A percentile compares a stretch with the other conserved stretches of the same genome.
Conservation (phyloP, 108 stramenopile genomes). For the Licmophora abbreviata region DNA sequence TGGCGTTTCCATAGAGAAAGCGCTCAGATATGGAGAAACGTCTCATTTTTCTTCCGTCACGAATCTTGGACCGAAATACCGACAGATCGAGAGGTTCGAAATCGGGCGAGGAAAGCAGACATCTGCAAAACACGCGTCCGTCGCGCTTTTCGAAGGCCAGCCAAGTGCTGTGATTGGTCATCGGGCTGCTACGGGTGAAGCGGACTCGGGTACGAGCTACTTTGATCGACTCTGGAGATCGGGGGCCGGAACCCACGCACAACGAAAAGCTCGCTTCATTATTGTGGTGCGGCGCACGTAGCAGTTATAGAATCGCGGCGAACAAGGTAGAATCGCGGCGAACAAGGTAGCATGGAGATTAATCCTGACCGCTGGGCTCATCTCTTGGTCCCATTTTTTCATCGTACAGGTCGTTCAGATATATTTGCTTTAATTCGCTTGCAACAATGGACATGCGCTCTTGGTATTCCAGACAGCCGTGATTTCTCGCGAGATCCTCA, state of each 20-base stretch:
- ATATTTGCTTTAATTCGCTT: no score
- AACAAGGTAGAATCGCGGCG: no score
- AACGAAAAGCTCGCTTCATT: conserved; percentile 44
- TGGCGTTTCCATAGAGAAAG: conserved; percentile 42
- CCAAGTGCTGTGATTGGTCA: conserved; percentile 58
- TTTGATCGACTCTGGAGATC: conserved; percentile 83
- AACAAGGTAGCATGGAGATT: no score
- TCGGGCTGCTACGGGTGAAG: conserved; percentile 3
- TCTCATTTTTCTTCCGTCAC: no score
- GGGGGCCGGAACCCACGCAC: conserved; percentile 71
- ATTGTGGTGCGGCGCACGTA: conserved; percentile 20
- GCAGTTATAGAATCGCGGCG: no score
- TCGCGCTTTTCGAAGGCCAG: conserved; percentile 54
- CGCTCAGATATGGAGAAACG: conserved; percentile 12
- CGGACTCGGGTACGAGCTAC: conserved; percentile 58
- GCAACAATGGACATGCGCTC: no score
- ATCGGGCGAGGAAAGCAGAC: conserved; percentile 1
- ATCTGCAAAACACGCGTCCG: conserved; percentile 14
- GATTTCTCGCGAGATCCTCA: no score
- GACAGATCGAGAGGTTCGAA: conserved; percentile 10
- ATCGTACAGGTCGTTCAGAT: no score
- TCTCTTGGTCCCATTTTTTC: no score
- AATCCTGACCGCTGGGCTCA: no score
- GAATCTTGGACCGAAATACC: no score
- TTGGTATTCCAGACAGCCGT: no score